Evolutionary conservation across 2,329 filamentous ascomycete genomes (phyloP), one percentile per base, ranked within the genome.

Genomic region (Ceratocystis cubensis): DNA sequence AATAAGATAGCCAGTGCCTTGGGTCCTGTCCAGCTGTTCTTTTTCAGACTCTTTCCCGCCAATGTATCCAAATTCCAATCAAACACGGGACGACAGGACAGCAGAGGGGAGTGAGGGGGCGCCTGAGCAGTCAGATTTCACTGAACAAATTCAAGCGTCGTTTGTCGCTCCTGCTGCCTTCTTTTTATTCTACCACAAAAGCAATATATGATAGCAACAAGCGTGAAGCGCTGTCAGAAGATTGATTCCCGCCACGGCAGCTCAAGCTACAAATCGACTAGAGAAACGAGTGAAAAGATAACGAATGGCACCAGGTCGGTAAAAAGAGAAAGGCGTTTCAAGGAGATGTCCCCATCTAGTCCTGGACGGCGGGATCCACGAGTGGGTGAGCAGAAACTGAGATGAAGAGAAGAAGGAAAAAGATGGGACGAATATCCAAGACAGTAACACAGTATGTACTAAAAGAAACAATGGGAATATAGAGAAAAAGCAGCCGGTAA

Each of bases 361-460:
- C n/a, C 22, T 13, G 3, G 59, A 50, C 17, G 37, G 45, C 20
- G 59, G 66, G 69, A 64, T 69, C 72, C 70, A 69, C 70, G 70
- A 69, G 70, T 67, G 69, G 67, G 70, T 30, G 45, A 46, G 33
- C 20, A 62, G 17, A 37, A 3, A n/a, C 20, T 20, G 53, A 48
- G 50, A 37, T 20, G 46, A 53, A 64, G 66, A 37, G 61, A 66
- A 59, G 48, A 70, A 69, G 68, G 67, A 67, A 68, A 70, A 70
- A 69, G 70, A 70, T 70, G 67, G 69, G 70, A 71, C 68, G 69
- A 70, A 69, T 70, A 71, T 69, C 71, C 69, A 69, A 71, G 68
- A 73, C 71, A 71, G 71, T 70, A 71, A 67, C 62, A 45, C 15
- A n/a, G 62, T 53, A 64, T 33, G 25, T 37, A 64, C 25, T 15